Percentiles rank a stretch among this genome's conserved stretches.
phyloP scores from a whole-genome alignment of 805 yeast species.

The Starmerella lactis-condensi region DNA sequence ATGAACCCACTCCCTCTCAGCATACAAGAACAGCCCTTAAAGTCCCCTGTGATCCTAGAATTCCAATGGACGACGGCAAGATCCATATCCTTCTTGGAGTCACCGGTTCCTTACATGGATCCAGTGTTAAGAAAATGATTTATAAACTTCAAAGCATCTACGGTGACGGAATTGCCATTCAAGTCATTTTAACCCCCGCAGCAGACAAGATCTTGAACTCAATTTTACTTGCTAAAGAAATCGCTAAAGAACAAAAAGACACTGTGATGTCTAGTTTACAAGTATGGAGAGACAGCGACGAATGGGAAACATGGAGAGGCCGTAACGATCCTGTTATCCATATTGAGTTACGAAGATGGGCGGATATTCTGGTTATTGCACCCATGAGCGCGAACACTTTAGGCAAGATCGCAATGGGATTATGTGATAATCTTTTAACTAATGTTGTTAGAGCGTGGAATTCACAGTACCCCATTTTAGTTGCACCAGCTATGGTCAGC shows the following conservation, averaged over 20 bases:
- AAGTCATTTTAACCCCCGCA: slow-evolving; percentile 64
- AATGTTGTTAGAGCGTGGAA: slow-evolving; percentile 92
- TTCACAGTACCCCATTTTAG: slow-evolving; percentile 65
- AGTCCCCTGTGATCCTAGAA: slow-evolving; percentile 34
- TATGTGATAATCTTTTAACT: slow-evolving; percentile 82
- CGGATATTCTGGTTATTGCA: slow-evolving; percentile 80
- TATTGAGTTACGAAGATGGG: slow-evolving; percentile 91
- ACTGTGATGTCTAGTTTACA: slow-evolving; percentile 50
- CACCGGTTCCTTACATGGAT: slow-evolving; percentile 74
- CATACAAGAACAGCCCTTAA: slow-evolving; percentile 12
- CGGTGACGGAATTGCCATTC: slow-evolving; percentile 65
- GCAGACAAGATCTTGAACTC: slow-evolving; percentile 56
- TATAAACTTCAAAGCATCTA: slow-evolving; percentile 66
- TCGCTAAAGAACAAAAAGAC: slow-evolving; percentile 23
- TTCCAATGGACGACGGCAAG: slow-evolving; percentile 72
- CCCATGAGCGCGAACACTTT: slow-evolving; percentile 87
- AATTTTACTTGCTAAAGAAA: neutral
- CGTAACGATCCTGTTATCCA: slow-evolving; percentile 84
- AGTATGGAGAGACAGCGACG: slow-evolving; percentile 86
- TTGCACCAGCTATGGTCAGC: slow-evolving; percentile 94
- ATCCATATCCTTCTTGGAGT: slow-evolving; percentile 72
- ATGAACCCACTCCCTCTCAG: neutral
- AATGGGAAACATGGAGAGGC: slow-evolving; percentile 75
- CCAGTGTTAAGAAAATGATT: slow-evolving; percentile 59
- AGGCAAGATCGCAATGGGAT: slow-evolving; percentile 73